phyloP scores from a whole-genome alignment of 805 yeast species.

The Candida railenensis region DNA sequence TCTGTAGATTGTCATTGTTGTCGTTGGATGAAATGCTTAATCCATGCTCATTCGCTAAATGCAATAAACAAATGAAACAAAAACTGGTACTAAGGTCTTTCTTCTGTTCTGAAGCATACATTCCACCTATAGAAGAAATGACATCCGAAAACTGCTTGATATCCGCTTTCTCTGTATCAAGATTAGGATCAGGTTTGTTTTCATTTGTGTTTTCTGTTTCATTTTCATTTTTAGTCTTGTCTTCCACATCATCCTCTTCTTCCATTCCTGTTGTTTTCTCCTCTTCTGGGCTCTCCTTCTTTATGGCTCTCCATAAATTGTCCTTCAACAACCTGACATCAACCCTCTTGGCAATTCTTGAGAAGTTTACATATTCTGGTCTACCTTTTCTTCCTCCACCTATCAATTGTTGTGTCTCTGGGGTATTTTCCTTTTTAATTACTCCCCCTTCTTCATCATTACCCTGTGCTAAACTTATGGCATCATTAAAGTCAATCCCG shows the following conservation, averaged over 20 bases:
- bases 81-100: constrained; percentile 46
- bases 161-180: constrained; percentile 29
- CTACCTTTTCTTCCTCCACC: constrained; percentile 24
- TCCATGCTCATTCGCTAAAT: constrained; percentile 46
- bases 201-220: constrained; percentile 8
- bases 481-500: constrained; percentile 44
- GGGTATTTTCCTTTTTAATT: constrained; percentile 4
- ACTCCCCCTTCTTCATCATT: constrained; percentile 9
- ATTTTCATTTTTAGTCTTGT: not conserved
- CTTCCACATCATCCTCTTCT: constrained; percentile 8
- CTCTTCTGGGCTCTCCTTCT: constrained; percentile 11
- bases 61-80: constrained; percentile 44
- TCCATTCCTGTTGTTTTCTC: not conserved
- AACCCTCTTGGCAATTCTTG: constrained; percentile 42
- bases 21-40: constrained; percentile 31
- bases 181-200: constrained; percentile 24
- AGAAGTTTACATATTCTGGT: constrained; percentile 41
- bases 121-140: constrained; percentile 29
- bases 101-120: constrained; percentile 37
- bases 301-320: constrained; percentile 38
- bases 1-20: constrained; percentile 32
- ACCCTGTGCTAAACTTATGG: constrained; percentile 20
- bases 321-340: constrained; percentile 41
- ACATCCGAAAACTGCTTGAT: constrained; percentile 31
- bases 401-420: constrained; percentile 16